Conservation (phyloP, 768 basidiomycete genomes). For the Auricularia sp. region DNA sequence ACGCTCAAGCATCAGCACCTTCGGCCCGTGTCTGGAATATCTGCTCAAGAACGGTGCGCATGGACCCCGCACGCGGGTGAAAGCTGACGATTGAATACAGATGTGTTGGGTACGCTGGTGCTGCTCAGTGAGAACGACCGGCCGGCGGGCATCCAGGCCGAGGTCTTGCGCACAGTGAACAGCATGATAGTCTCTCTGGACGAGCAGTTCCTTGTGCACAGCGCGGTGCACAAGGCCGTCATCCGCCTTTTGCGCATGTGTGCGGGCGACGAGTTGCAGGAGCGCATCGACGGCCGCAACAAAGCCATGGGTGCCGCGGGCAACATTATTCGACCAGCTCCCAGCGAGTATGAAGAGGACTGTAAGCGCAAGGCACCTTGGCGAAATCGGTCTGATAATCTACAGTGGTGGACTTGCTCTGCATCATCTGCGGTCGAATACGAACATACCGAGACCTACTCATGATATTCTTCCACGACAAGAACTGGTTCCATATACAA, state of each 20-base stretch:
- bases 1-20: constrained; percentile 42
- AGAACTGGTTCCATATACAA: constrained; percentile 61
- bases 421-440: constrained; percentile 87
- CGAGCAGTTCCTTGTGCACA: constrained; percentile 88
- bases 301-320: constrained; percentile 80
- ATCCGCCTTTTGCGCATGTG: constrained; percentile 76
- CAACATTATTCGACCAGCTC: constrained; percentile 51
- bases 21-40: constrained; percentile 86
- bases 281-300: constrained; percentile 65
- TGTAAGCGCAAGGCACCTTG: constrained; percentile 36
- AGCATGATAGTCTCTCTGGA: constrained; percentile 89
- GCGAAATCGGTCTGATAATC: background rate
- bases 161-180: constrained; percentile 77
- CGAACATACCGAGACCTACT: constrained; percentile 80
- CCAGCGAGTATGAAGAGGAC: constrained; percentile 87
- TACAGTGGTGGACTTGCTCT: constrained; percentile 82
- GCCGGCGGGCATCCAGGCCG: constrained; percentile 83
- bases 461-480: constrained; percentile 97
- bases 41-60: constrained; percentile 72
- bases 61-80: background rate
- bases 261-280: constrained; percentile 86
- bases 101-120: constrained; percentile 77
- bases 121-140: constrained; percentile 76
- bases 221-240: constrained; percentile 81
- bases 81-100: constrained; percentile 26